Conservation (phyloP, 805 yeast genomes). For the Starmerella stellata region DNA sequence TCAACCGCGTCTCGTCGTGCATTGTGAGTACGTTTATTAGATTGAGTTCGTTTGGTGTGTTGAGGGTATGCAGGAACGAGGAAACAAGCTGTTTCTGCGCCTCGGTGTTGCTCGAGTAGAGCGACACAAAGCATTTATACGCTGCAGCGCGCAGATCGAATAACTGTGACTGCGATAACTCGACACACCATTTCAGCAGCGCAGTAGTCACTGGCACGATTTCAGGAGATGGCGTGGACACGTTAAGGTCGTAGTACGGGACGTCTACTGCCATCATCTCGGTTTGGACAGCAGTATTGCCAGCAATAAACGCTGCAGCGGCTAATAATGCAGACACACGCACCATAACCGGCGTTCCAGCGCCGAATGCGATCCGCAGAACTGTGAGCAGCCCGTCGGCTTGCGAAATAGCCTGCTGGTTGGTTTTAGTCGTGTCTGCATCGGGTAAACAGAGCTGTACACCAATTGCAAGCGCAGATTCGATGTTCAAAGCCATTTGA, state of each 20-base stretch:
- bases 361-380: constrained; percentile 49
- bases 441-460: constrained; percentile 56
- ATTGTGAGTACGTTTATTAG: constrained; percentile 55
- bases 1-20: constrained; percentile 52
- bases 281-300: constrained; percentile 48
- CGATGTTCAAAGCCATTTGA: constrained; percentile 51
- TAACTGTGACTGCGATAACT: constrained; percentile 61
- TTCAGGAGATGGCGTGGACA: constrained; percentile 20
- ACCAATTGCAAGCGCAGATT: constrained; percentile 52
- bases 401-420: constrained; percentile 43
- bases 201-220: constrained; percentile 56
- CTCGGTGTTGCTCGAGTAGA: constrained; percentile 43
- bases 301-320: constrained; percentile 56
- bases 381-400: constrained; percentile 49
- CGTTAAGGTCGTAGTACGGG: constrained; percentile 69
- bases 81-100: constrained; percentile 43
- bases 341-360: constrained; percentile 43
- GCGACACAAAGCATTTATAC: constrained; percentile 41
- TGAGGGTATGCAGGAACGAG: constrained; percentile 26
- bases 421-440: constrained; percentile 39
- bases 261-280: constrained; percentile 71
- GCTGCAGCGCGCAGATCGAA: constrained; percentile 61
- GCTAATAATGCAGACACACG: constrained; percentile 54
- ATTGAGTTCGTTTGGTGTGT: constrained; percentile 28
- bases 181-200: constrained; percentile 65